Base-by-base conservation (phyloP, 2,329 filamentous ascomycete genomes). In the Leptographium wingfieldii region DNA sequence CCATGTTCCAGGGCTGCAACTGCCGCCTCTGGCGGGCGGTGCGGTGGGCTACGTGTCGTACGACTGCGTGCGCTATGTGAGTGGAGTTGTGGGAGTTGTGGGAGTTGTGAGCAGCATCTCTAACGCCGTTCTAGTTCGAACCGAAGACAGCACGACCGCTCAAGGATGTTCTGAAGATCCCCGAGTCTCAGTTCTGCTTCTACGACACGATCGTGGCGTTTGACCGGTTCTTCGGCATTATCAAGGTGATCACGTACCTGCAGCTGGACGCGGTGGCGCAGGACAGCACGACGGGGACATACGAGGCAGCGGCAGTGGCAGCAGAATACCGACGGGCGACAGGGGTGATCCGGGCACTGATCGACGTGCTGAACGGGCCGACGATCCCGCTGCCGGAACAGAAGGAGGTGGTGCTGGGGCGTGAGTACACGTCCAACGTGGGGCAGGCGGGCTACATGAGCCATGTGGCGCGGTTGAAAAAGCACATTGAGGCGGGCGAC, bases 11-110 rank as follows among this genome's bases (percentile, higher is more conserved):
- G 89, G 86, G 1, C 76, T 97, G 68, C 82, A 82, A 67, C 80
- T 99, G 46, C 94, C 94, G 57, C 88, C 90, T 31, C 77, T 99
- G 74, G 90, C 89, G 0, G 94, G 92, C 49, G 94, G 94, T 56
- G 94, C 92, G 14, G 90, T 99, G 68, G 94, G 94, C 62, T 99
- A 97, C 72, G 90, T 97, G 6, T 92, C 92, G 58, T 99, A 99
- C 70, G 94, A 99, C 71, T 99, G 94, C 72, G 90, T 99, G 68
- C 86, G 65, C 4, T 66, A 66, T 87, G 69, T 97, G 40, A 11
- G 62, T 60, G 38, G 38, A 40, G 38, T 16, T 40, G 38, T 16
- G 12, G 12, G 12, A 3, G 38, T 27, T 10, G 12, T 27, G 48
- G 5, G 22, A 1, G 22, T 14, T 10, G 48, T 14, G 22, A 10